Percentiles rank a stretch among this genome's conserved stretches.
Conservation (phyloP, 2,329 filamentous ascomycete genomes). For the Xylaria arbuscula region DNA sequence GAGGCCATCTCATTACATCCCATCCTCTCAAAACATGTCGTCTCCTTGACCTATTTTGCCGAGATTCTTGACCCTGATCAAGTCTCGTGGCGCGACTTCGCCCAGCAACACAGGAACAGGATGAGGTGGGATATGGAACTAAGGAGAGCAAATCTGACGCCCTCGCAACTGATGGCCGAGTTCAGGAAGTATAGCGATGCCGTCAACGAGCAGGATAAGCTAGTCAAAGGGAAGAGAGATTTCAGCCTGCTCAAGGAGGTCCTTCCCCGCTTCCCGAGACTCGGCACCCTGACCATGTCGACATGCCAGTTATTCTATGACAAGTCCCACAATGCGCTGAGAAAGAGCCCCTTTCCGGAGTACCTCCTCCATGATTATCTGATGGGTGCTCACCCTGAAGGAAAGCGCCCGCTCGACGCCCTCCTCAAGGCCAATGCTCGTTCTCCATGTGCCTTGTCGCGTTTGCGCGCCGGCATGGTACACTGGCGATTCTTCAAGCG, state of each 20-base stretch:
- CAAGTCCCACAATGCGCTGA: conserved; percentile 15
- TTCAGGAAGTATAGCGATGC: conserved; percentile 41
- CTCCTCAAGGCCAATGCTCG: conserved; percentile 42
- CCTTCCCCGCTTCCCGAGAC: conserved; percentile 41
- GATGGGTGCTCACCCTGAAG: conserved; percentile 35
- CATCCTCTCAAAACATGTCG: conserved; percentile 43
- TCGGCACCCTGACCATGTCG: conserved; percentile 42
- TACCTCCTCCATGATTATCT: conserved; percentile 9
- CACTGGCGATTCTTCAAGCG: conserved; percentile 46
- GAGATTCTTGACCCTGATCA: conserved; percentile 36
- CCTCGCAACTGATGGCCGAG: conserved; percentile 29
- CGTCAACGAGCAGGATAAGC: conserved; percentile 36
- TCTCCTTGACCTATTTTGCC: conserved; percentile 44
- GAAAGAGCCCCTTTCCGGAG: conserved; percentile 33
- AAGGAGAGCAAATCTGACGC: conserved; percentile 25
- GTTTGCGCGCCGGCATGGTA: conserved; percentile 39
- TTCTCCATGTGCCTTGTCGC: conserved; percentile 35
- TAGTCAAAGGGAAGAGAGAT: conserved; percentile 36
- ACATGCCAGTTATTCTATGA: conserved; percentile 34
- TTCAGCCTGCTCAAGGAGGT: conserved; percentile 39
- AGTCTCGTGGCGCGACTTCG: conserved; percentile 37
- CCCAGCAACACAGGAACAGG: conserved; percentile 28
- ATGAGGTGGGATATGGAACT: conserved; percentile 32
- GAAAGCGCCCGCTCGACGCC: conserved; percentile 42
- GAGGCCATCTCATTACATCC: conserved; percentile 43